Conservation (phyloP, 495 filamentous ascomycete genomes). For the Talaromyces nanjingensis region DNA sequence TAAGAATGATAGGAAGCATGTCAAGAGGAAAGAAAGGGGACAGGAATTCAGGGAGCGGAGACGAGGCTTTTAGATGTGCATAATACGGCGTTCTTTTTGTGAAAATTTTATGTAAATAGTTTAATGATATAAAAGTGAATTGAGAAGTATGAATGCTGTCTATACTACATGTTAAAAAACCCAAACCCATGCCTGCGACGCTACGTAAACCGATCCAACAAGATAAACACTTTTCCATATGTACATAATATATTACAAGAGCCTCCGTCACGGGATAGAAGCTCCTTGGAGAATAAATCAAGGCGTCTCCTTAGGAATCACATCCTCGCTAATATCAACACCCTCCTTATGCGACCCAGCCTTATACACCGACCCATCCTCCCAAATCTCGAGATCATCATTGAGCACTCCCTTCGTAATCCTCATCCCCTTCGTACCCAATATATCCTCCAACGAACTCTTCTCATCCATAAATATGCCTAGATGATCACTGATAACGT, state of each 20-base stretch:
- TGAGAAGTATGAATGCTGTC: background rate
- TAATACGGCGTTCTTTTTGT: background rate
- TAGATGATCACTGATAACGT: conserved; percentile 89
- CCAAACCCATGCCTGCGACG: conserved; percentile 2
- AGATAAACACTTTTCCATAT: background rate
- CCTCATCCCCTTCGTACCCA: conserved; percentile 25
- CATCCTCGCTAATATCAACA: conserved; percentile 4
- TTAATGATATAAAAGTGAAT: background rate
- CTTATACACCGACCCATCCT: conserved; percentile 45
- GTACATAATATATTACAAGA: conserved; percentile 1
- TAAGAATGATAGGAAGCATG: conserved; percentile 79
- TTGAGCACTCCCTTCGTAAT: conserved; percentile 31
- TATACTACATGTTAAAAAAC: conserved; percentile 6
- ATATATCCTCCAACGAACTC: conserved; percentile 30
- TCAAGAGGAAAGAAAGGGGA: conserved; percentile 70
- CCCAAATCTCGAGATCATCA: conserved; percentile 64
- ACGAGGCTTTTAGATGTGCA: conserved; percentile 50
- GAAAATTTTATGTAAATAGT: background rate
- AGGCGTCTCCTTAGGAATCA: background rate
- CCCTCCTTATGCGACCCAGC: conserved; percentile 6
- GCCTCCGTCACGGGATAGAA: background rate
- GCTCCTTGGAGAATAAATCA: background rate
- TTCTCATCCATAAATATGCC: conserved; percentile 38
- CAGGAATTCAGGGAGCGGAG: conserved; percentile 61
- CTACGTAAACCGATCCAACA: background rate